Conservation (phyloP, 768 basidiomycete genomes). For the Auriscalpium microsporum region DNA sequence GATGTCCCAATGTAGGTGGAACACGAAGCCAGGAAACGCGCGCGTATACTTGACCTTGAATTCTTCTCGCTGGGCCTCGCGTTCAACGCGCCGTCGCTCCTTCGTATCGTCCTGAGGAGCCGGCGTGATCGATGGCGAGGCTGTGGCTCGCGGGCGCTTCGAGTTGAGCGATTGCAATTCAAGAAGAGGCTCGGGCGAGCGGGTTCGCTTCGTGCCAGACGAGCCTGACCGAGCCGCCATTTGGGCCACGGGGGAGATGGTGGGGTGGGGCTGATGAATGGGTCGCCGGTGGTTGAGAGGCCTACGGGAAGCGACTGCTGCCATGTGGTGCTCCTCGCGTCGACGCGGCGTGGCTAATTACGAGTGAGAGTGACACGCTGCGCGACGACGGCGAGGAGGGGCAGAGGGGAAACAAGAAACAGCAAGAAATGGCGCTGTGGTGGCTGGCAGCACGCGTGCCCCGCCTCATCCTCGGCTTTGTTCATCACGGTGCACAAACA, state of each 20-base stretch:
- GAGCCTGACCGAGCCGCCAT: slow-evolving; percentile 7
- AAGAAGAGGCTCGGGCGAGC: slow-evolving; percentile 12
- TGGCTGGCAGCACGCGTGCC: neutral
- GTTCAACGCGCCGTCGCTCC: slow-evolving; percentile 12
- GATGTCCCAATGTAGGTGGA: slow-evolving; percentile 65
- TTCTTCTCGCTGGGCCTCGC: slow-evolving; percentile 15
- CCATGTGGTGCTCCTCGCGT: slow-evolving; percentile 3
- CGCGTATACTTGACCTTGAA: slow-evolving; percentile 21
- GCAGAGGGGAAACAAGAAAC: neutral
- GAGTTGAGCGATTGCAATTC: slow-evolving; percentile 11
- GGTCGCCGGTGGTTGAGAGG: slow-evolving; percentile 12
- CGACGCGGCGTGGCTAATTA: neutral
- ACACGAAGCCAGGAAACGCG: slow-evolving; percentile 66
- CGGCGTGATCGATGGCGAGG: slow-evolving; percentile 4
- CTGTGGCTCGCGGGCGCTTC: slow-evolving; percentile 8
- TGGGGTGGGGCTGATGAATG: slow-evolving; percentile 10
- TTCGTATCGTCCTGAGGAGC: slow-evolving; percentile 10
- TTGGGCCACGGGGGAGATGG: slow-evolving; percentile 8
- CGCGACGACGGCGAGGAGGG: neutral
- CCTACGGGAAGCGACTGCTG: slow-evolving; percentile 9
- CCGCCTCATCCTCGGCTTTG: neutral
- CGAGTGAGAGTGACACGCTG: neutral
- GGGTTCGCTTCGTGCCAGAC: slow-evolving; percentile 9
- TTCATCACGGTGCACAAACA: slow-evolving; percentile 5
- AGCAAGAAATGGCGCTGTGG: slow-evolving; percentile 3